phyloP scores from a whole-genome alignment of 2,329 filamentous ascomycete genomes.

The Diaporthe caulivora region DNA sequence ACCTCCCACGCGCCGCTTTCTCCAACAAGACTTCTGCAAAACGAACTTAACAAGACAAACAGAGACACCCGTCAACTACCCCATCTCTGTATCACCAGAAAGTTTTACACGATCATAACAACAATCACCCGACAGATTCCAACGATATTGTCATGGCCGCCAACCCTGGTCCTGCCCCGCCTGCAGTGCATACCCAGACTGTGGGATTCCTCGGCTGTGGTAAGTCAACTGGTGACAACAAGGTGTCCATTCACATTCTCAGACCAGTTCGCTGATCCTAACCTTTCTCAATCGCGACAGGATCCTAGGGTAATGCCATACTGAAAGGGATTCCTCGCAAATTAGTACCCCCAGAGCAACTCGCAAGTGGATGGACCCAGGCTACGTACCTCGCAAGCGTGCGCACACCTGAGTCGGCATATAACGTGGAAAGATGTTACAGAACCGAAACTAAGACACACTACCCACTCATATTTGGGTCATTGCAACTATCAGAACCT shows the following conservation, averaged over 20 bases:
- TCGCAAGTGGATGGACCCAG: background rate
- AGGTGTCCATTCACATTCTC: background rate
- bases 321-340: background rate
- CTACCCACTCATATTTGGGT: background rate
- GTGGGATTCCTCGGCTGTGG: background rate
- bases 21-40: background rate
- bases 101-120: too few species aligned
- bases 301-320: background rate
- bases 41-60: background rate
- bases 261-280: background rate
- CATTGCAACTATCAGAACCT: background rate
- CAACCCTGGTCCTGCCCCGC: background rate
- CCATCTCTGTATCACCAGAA: background rate
- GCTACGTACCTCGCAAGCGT: background rate
- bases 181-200: too few species aligned
- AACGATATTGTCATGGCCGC: background rate
- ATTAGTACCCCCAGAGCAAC: background rate
- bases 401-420: too few species aligned
- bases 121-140: background rate
- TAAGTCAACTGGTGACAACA: background rate
- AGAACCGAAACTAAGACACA: background rate
- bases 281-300: background rate
- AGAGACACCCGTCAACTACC: background rate
- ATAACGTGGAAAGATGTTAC: too few species aligned
- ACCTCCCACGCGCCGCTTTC: background rate